These are phyloP conservation scores for Circinella umbellata DNA, from an alignment of 371 early-diverging fungal genomes.

Conservation along the genomic window DNA sequence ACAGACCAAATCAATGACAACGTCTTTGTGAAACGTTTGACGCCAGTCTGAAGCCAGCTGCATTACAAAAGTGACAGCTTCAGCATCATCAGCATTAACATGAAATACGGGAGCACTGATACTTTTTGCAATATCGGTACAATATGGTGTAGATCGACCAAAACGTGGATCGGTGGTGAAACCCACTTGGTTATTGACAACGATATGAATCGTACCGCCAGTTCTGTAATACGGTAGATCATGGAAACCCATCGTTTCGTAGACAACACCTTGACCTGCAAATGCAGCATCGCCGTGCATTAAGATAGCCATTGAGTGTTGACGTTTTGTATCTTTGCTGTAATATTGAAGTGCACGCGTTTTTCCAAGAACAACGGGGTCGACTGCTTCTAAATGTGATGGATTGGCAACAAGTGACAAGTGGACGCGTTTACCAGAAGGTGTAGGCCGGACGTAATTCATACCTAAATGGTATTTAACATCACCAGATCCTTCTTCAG, in stretches of 20 bases:
- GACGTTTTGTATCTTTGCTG: constrained; percentile 80
- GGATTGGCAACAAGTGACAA: constrained; percentile 97
- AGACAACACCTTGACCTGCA: constrained; percentile 96
- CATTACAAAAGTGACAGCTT: constrained; percentile 94
- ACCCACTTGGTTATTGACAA: constrained; percentile 99
- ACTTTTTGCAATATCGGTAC: constrained; percentile 96
- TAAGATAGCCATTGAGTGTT: constrained; percentile 88
- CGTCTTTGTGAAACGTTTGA: constrained; percentile 93
- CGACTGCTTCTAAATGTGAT: constrained; percentile 97
- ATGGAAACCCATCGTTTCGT: constrained; percentile 95
- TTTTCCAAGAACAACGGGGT: constrained; percentile 97
- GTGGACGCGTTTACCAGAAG: constrained; percentile 94
- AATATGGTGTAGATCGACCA: constrained; percentile 95
- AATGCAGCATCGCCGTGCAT: constrained; percentile 99
- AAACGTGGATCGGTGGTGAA: constrained; percentile 97
- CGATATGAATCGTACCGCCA: constrained; percentile 96
- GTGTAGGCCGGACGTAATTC: constrained; percentile 95
- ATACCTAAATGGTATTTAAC: constrained; percentile 98
- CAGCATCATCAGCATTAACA: constrained; percentile 97
- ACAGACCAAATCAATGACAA: constrained; percentile 95
- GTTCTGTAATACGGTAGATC: constrained; percentile 94
- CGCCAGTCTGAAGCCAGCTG: constrained; percentile 96
- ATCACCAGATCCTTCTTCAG: constrained; percentile 96
- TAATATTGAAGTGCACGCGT: constrained; percentile 94
- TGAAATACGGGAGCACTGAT: constrained; percentile 96